Percentiles rank a stretch among this genome's conserved stretches.
phyloP scores from a whole-genome alignment of 2,329 filamentous ascomycete genomes.

The Talaromyces sp. region DNA sequence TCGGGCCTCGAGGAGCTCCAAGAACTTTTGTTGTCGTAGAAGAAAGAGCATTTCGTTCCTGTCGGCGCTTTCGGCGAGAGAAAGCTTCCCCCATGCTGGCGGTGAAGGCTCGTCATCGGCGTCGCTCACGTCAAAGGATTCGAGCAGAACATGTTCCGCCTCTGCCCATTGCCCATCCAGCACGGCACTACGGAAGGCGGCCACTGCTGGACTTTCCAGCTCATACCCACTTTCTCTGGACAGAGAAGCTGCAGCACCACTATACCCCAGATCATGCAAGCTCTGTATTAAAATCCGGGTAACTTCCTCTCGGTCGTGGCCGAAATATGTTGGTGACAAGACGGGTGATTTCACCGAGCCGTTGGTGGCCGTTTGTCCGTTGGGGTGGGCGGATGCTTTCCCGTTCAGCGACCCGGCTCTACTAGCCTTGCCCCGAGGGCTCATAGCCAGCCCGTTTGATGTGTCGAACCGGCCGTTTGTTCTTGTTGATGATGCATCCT shows the following conservation, averaged over 20 bases:
- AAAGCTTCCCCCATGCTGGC: slow-evolving; percentile 53
- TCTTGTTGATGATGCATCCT: slow-evolving; percentile 47
- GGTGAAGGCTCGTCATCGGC: slow-evolving; percentile 36
- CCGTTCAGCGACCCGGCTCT: slow-evolving; percentile 52
- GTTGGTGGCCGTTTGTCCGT: slow-evolving; percentile 36
- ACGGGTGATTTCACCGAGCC: slow-evolving; percentile 31
- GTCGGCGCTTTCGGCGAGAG: slow-evolving; percentile 71
- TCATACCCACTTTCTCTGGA: slow-evolving; percentile 80
- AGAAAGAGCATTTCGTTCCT: slow-evolving; percentile 78
- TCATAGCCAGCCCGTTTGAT: slow-evolving; percentile 52
- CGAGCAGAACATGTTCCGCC: slow-evolving; percentile 77
- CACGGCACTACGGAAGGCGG: slow-evolving; percentile 78
- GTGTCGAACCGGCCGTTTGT: slow-evolving; percentile 54
- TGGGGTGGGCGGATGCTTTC: slow-evolving; percentile 36
- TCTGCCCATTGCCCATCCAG: slow-evolving; percentile 75
- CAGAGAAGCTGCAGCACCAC: slow-evolving; percentile 67
- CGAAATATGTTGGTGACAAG: slow-evolving; percentile 59
- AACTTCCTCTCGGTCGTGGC: slow-evolving; percentile 88
- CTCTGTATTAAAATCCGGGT: slow-evolving; percentile 90
- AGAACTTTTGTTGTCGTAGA: slow-evolving; percentile 88
- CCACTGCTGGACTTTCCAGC: slow-evolving; percentile 79
- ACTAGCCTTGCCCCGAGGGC: slow-evolving; percentile 46
- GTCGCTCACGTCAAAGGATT: slow-evolving; percentile 25
- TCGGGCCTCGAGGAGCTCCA: slow-evolving; percentile 77
- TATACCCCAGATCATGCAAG: slow-evolving; percentile 82